Percentiles rank a stretch among this genome's conserved stretches.
phyloP scores from a whole-genome alignment of 2,329 filamentous ascomycete genomes.

The Sclerotinia nivalis region DNA sequence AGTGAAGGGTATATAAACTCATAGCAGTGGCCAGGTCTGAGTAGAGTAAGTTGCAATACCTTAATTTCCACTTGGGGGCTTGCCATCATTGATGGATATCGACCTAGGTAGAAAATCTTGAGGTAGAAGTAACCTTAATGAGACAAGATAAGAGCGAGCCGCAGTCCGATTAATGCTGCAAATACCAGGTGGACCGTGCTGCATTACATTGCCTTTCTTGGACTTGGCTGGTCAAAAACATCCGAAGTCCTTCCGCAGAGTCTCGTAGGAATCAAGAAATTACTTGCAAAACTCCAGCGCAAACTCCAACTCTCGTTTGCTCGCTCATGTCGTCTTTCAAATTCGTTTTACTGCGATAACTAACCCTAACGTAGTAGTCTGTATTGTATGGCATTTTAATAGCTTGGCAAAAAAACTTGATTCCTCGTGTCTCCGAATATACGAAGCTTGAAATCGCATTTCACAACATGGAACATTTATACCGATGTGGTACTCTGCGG shows the following conservation, averaged over 20 bases:
- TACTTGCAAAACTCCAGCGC: neutral
- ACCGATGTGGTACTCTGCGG: neutral
- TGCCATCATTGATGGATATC: neutral
- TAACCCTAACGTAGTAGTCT: neutral
- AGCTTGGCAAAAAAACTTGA: constrained; percentile 8
- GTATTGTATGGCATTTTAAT: neutral
- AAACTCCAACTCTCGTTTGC: neutral
- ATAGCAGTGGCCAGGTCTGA: neutral
- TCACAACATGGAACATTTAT: neutral
- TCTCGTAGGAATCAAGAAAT: neutral
- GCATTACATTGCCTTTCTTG: too few relatives aligned
- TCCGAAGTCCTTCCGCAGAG: neutral
- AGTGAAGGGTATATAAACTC: neutral
- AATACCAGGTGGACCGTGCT: neutral
- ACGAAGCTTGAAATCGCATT: neutral
- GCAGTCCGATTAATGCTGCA: neutral
- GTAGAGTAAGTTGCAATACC: neutral
- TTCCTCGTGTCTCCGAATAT: neutral
- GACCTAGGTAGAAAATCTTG: neutral
- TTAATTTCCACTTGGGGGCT: too few relatives aligned
- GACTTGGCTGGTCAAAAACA: too few relatives aligned
- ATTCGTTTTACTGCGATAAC: neutral
- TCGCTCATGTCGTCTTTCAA: neutral
- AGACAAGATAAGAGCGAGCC: neutral
- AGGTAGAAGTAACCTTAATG: neutral